Conservation (phyloP, 2,329 filamentous ascomycete species). For the Pseudocercospora ulei region DNA sequence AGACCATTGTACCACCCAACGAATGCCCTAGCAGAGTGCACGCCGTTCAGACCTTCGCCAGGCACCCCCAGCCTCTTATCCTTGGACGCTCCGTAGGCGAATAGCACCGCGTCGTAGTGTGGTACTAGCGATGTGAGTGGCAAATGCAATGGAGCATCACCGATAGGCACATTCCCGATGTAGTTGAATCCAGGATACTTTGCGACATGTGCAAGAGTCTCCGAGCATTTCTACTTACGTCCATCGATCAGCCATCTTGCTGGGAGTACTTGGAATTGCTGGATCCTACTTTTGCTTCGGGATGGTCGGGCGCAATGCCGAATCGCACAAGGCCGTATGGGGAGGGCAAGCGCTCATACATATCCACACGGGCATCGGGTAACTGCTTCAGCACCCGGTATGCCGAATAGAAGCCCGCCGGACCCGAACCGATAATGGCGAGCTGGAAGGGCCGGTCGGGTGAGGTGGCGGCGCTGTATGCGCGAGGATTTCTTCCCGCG, state of each 20-base stretch:
- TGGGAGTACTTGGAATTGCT: constrained; percentile 6
- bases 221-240: constrained; percentile 69
- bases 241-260: constrained; percentile 23
- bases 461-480: constrained; percentile 25
- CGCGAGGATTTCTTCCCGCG: too few relatives aligned
- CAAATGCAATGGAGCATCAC: constrained; percentile 46
- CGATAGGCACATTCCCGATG: constrained; percentile 78
- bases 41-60: constrained; percentile 65
- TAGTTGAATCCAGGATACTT: constrained; percentile 75
- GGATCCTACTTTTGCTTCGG: constrained; percentile 76
- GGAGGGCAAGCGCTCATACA: constrained; percentile 91
- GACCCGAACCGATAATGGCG: constrained; percentile 80
- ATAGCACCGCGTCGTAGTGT: constrained; percentile 85
- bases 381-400: constrained; percentile 73
- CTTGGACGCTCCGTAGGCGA: constrained; percentile 82
- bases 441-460: constrained; percentile 53
- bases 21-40: constrained; percentile 83
- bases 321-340: constrained; percentile 88
- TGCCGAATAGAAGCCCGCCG: constrained; percentile 90
- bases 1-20: constrained; percentile 98
- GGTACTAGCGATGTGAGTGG: constrained; percentile 59
- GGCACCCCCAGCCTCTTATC: constrained; percentile 70
- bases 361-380: constrained; percentile 65
- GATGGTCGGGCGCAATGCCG: constrained; percentile 95
- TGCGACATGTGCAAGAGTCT: constrained; percentile 84